These are phyloP conservation scores for Colletotrichum tropicale DNA, from an alignment of 2,329 filamentous ascomycete genomes.

Conservation along the genomic window DNA sequence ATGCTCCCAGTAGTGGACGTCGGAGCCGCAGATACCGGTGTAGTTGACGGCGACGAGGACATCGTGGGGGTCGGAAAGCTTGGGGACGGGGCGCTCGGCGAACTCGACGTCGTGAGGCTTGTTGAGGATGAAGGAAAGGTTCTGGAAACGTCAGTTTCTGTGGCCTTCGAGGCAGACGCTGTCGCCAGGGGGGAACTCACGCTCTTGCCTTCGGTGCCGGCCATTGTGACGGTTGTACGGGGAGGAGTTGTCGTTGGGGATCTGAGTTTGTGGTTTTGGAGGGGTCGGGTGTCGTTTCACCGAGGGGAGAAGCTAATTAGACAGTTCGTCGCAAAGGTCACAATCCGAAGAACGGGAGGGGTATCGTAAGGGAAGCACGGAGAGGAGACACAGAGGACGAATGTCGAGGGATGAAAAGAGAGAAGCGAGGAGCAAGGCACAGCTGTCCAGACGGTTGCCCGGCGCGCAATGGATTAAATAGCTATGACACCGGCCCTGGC, in stretches of 20 bases:
- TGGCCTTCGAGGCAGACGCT: background rate
- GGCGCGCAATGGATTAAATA: conserved; percentile 13
- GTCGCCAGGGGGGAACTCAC: background rate
- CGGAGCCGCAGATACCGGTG: conserved; percentile 88
- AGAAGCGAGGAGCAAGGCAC: background rate
- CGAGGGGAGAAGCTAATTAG: background rate
- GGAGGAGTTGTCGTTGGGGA: background rate
- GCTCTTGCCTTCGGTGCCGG: conserved; percentile 20
- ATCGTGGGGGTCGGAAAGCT: conserved; percentile 70
- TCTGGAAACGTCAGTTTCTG: conserved; percentile 51
- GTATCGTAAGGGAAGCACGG: background rate
- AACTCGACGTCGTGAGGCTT: conserved; percentile 75
- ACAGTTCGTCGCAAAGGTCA: background rate
- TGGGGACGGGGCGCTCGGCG: conserved; percentile 76
- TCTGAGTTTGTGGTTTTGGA: background rate
- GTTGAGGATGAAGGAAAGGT: conserved; percentile 85
- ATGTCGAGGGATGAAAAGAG: background rate
- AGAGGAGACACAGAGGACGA: background rate
- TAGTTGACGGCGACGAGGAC: conserved; percentile 83
- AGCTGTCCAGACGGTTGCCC: background rate
- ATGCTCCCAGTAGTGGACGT: conserved; percentile 88
- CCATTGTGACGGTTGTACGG: conserved; percentile 7
- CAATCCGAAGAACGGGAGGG: background rate
- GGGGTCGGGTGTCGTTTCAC: background rate
- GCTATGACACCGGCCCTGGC: background rate